These are phyloP conservation scores for Eutrema heterophyllum DNA, from an alignment of 345 rosid genomes.

Conservation along the genomic window DNA sequence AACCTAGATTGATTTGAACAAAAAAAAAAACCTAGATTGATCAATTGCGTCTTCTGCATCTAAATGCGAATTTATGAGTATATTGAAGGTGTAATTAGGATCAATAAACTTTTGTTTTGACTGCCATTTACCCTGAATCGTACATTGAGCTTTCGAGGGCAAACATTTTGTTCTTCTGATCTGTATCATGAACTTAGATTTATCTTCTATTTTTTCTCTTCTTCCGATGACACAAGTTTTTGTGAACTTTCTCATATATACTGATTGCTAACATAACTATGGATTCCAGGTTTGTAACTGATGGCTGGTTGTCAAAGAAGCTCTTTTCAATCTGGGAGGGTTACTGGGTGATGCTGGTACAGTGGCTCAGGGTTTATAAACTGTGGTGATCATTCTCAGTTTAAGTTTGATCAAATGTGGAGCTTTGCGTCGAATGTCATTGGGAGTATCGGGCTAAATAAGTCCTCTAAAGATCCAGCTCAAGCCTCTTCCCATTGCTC, in stretches of 20 bases:
- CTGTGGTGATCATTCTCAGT: conserved; percentile 2
- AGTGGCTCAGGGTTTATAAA: conserved; percentile 1
- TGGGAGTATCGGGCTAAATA: conserved; percentile 33
- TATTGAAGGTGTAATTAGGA: background rate
- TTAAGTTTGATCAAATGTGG: conserved; percentile 35
- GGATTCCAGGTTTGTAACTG: conserved; percentile 3
- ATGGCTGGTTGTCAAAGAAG: background rate
- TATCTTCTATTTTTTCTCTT: background rate
- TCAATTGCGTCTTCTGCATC: conserved; percentile 2
- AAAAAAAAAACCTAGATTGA: background rate
- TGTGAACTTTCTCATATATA: background rate
- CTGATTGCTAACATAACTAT: background rate
- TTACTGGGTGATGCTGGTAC: conserved; percentile 10
- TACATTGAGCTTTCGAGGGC: background rate
- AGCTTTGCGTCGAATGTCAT: conserved; percentile 37
- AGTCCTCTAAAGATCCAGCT: conserved; percentile 13
- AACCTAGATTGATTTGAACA: background rate
- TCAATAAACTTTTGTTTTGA: background rate
- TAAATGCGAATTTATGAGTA: background rate
- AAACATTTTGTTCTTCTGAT: background rate
- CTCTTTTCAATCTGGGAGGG: background rate
- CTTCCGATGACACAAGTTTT: too few relatives aligned
- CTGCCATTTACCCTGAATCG: background rate
- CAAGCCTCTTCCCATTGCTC: conserved; percentile 45
- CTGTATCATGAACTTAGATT: conserved; percentile 1